phyloP scores from a whole-genome alignment of 768 basidiomycete genomes.

The Neoboletus subvelutipes region DNA sequence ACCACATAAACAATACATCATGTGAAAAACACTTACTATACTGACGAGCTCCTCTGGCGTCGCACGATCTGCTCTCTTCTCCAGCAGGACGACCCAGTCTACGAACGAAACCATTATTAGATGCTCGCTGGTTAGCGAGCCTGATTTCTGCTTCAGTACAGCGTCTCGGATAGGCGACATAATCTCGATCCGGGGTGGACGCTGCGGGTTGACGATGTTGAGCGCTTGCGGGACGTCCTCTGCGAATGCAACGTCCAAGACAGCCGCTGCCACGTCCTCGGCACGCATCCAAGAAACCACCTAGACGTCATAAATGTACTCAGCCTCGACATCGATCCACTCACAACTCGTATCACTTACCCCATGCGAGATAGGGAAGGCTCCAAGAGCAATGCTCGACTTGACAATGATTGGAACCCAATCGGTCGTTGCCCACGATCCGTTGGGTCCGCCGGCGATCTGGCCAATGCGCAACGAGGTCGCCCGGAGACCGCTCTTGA shows the following conservation, averaged over 20 bases:
- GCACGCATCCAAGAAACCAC: slow-evolving; percentile 38
- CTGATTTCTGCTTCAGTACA: slow-evolving; percentile 13
- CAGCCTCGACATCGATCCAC: neutral
- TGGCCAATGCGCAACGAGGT: slow-evolving; percentile 35
- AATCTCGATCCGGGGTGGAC: slow-evolving; percentile 30
- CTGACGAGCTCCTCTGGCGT: slow-evolving; percentile 6
- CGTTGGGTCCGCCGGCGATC: slow-evolving; percentile 33
- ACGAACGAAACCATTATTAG: slow-evolving; percentile 25
- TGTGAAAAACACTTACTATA: slow-evolving; percentile 1
- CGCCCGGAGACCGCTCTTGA: slow-evolving; percentile 23
- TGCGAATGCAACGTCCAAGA: slow-evolving; percentile 35
- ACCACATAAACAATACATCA: too few relatives aligned
- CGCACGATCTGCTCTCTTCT: slow-evolving; percentile 22
- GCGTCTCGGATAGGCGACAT: slow-evolving; percentile 25
- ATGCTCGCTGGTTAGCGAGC: neutral
- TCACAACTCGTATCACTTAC: slow-evolving; percentile 21
- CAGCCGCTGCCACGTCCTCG: slow-evolving; percentile 32
- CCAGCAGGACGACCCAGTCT: slow-evolving; percentile 32
- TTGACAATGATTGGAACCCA: slow-evolving; percentile 39
- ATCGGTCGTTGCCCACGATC: slow-evolving; percentile 35
- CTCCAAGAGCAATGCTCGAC: slow-evolving; percentile 28
- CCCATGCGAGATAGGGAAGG: slow-evolving; percentile 34
- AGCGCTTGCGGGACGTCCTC: slow-evolving; percentile 23
- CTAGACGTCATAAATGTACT: slow-evolving; percentile 3
- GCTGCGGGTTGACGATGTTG: slow-evolving; percentile 41